Evolutionary conservation across 73 alveolate genomes (phyloP), one percentile per base, ranked within the genome.

Genomic region (Diophrys appendiculata): DNA sequence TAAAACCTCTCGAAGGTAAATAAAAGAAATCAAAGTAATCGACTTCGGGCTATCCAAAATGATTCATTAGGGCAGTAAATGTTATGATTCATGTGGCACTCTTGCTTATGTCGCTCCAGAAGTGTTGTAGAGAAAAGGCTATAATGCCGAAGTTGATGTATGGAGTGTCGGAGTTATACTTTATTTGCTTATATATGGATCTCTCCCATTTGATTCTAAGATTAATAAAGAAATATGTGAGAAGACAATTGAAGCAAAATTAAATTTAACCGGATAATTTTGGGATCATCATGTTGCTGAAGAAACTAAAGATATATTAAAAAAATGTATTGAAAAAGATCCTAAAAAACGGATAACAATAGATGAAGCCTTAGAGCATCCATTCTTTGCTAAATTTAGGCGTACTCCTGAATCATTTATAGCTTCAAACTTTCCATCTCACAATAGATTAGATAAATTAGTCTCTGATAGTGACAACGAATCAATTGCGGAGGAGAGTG

Each of bases 201-300:
- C 54, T 28, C 80, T 84, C 2, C 92, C 92, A 22, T 84, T 84
- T 78, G 92, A 84, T 69, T 96, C 97, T 8, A 81, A 85, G 65
- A 84, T 88, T 55, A 82, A 89, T 68, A 84, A 80, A 56, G 96
- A 90, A 71, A 92, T 93, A n/a, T 93, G 88, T 78, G 86, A 88
- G 68, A 92, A 83, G 71, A 83, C 91, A 18, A 78, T 75, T 24
- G 77, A 90, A 64, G 90, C 85, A 26, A 81, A 55, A 32, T 43
- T 43, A 43, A 18, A 11, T 11, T 11, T 43, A 18, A 43, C 5
- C 5, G 60, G 60, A 43, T 18, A 5, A 5, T 43, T 43, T 18
- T 43, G 60, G 60, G 60, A 43, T 18, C 18, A 43, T 11, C 18
- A 43, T 5, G 18, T 43, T 11, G 5, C n/a, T 43, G n/a, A 43